These are phyloP conservation scores for Eremothecium gossypii DNA, from an alignment of 1,139 yeast genomes.

Conservation along the genomic window DNA sequence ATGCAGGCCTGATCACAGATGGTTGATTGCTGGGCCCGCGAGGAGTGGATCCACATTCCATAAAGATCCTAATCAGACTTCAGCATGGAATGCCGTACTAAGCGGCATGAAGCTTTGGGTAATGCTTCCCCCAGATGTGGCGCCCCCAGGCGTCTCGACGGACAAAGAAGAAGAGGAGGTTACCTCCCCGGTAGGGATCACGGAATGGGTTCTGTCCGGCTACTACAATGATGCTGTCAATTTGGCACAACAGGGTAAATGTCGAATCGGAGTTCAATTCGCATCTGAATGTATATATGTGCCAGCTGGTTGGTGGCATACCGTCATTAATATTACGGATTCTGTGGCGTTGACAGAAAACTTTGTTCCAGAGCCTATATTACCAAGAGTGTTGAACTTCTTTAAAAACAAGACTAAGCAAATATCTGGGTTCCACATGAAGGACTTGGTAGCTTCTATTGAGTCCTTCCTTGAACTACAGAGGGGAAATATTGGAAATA, in stretches of 20 bases:
- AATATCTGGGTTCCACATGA: slow-evolving; percentile 67
- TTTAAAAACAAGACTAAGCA: slow-evolving; percentile 60
- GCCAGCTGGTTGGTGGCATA: slow-evolving; percentile 96
- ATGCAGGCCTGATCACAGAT: slow-evolving; percentile 80
- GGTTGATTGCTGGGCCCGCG: slow-evolving; percentile 79
- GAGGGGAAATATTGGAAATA: slow-evolving; percentile 9
- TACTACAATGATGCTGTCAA: slow-evolving; percentile 52
- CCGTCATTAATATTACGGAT: slow-evolving; percentile 74
- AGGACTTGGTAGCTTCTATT: slow-evolving; percentile 38
- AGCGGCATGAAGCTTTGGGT: slow-evolving; percentile 78
- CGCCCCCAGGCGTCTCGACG: slow-evolving; percentile 82
- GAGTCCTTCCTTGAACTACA: slow-evolving; percentile 22
- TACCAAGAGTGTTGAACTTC: slow-evolving; percentile 55
- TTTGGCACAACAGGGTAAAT: slow-evolving; percentile 33
- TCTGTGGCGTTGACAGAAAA: slow-evolving; percentile 78
- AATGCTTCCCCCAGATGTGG: slow-evolving; percentile 67
- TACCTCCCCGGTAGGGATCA: slow-evolving; percentile 82
- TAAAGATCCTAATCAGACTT: slow-evolving; percentile 83
- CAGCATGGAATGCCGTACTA: slow-evolving; percentile 82
- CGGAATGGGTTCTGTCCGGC: slow-evolving; percentile 83
- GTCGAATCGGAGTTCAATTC: slow-evolving; percentile 61
- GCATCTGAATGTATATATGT: slow-evolving; percentile 84
- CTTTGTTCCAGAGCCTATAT: slow-evolving; percentile 60
- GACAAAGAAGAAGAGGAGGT: slow-evolving; percentile 77
- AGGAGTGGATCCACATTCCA: slow-evolving; percentile 86